Base-by-base conservation (phyloP, 192 early-diverging fungal species). In the Umbelopsis ramanniana region DNA sequence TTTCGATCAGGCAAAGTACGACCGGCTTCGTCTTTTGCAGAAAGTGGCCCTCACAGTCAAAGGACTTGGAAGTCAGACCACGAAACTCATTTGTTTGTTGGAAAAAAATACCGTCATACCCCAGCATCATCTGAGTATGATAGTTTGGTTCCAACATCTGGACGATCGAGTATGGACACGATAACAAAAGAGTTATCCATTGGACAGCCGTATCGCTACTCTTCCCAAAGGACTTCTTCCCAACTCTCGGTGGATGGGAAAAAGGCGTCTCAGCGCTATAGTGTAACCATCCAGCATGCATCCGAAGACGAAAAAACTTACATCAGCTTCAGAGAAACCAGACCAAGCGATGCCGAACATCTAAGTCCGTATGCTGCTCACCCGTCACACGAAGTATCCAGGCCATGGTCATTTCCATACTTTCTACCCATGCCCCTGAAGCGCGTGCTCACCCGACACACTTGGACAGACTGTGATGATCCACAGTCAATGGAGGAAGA, bases 381-480 rank as follows among this genome's bases (percentile, higher is more conserved):
- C 5, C 14, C 4, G 4, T 17, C 23, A 17, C 19, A 35, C n/a
- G 57, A 63, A 29, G 29, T 33, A 37, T 29, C 26, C 33, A 29
- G 57, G 19, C 57, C 57, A 37, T 26, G 57, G 26, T 63, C 57
- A 63, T 63, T 63, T 63, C 57, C 57, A 37, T 63, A 63, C 26
- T 63, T 63, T 37, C 57, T 63, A 63, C 57, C 57, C 3, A 63
- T 17, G 57, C 57, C 57, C 5, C 33, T 63, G 12, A 63, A 63
- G 57, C 57, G 57, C 24, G 57, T 63, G 26, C 15, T 63, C 1
- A 63, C 33, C 35, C 33, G 57, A 26, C 57, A 63, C 17, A 63
- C 57, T 35, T 63, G 57, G 57, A 63, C 57, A 37, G 57, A 63
- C 11, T 63, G 17, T 33, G 57, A 38, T 19, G 57, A 63, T 17